Evolutionary conservation across 176 grass and related monocot genomes (phyloP), one percentile per base, ranked within the genome.

Genomic region (Oryza coarctata): DNA sequence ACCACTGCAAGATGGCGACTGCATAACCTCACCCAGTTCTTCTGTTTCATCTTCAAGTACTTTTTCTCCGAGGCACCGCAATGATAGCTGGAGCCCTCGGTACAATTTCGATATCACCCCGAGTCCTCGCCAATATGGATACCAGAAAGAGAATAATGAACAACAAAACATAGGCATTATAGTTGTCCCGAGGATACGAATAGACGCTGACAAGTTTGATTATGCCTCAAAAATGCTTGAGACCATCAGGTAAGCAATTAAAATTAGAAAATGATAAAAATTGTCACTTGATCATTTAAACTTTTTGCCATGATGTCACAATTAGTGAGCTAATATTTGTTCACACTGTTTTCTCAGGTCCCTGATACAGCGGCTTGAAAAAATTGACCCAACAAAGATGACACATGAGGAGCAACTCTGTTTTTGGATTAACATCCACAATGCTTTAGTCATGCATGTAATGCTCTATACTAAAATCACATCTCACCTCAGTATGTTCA

Each of bases 371-470:
- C 86, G 86, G 12, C 83, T 96, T 0, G 88, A 96, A 77, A 96
- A 87, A 87, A 40, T 96, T 47, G 86, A 96, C 66, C 94, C 94
- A 35, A 72, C 80, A 70, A 90, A 89, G 80, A 90, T 96, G 94
- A 87, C 88, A 71, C 82, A 89, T 27, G 88, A 96, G 57, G 94
- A 96, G 60, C 86, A 91, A 67, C 85, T 96, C 18, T 87, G 87
- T 38, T 96, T 96, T 83, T 96, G 94, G 94, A 96, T 96, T 71
- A 96, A 96, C 58, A 86, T 96, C 74, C 94, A 96, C 63, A 96
- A 96, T 74, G 90, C 90, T 65, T 73, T 96, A 74, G 78, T 96
- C 23, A 96, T 96, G 94, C 94, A 96, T 89, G 94, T 93, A 93
- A n/a, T 80, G 77, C 35, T 73, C 91, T 80, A 25, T 23, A 63